A percentile compares a stretch with the other conserved stretches of the same genome.
phyloP scores from a whole-genome alignment of 176 grass and related monocot species.

The Oryza coarctata region DNA sequence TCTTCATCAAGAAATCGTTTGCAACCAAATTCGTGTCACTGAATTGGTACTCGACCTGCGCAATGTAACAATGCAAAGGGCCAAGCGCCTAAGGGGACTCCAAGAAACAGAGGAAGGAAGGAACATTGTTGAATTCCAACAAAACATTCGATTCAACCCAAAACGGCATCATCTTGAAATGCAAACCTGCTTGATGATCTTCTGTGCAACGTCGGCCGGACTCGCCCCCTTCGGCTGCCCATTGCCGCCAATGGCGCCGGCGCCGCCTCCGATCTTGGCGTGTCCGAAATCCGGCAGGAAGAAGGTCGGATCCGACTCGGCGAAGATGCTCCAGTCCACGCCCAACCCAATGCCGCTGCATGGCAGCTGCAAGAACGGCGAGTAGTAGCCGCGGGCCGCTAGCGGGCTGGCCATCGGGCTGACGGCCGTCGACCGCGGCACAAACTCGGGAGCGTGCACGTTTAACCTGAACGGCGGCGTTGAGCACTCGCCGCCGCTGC shows the following conservation, averaged over 20 bases:
- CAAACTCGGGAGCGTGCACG: slow-evolving; percentile 59
- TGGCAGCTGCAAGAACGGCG: slow-evolving; percentile 37
- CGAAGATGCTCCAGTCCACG: slow-evolving; percentile 50
- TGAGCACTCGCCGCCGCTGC: not conserved
- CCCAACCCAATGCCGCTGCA: not conserved
- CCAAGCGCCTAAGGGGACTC: no score
- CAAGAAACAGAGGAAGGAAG: not conserved
- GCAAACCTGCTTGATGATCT: slow-evolving; percentile 65
- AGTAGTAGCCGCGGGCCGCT: slow-evolving; percentile 32
- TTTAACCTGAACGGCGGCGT: slow-evolving; percentile 47
- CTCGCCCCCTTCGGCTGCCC: slow-evolving; percentile 10
- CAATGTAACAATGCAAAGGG: not conserved
- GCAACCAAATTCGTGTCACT: slow-evolving; percentile 60
- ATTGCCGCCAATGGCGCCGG: not conserved
- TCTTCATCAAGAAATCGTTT: slow-evolving; percentile 63
- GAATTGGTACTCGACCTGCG: slow-evolving; percentile 73
- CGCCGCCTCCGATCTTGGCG: not conserved
- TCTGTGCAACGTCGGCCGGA: slow-evolving; percentile 42
- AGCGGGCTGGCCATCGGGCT: no score
- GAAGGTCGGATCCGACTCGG: slow-evolving; percentile 38
- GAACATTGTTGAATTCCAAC: not conserved
- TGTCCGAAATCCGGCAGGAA: slow-evolving; percentile 40
- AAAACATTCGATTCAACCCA: not conserved
- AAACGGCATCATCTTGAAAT: not conserved
- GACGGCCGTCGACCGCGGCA: slow-evolving; percentile 25